Conservation (phyloP, 805 yeast genomes). For the Candida silvatica region DNA sequence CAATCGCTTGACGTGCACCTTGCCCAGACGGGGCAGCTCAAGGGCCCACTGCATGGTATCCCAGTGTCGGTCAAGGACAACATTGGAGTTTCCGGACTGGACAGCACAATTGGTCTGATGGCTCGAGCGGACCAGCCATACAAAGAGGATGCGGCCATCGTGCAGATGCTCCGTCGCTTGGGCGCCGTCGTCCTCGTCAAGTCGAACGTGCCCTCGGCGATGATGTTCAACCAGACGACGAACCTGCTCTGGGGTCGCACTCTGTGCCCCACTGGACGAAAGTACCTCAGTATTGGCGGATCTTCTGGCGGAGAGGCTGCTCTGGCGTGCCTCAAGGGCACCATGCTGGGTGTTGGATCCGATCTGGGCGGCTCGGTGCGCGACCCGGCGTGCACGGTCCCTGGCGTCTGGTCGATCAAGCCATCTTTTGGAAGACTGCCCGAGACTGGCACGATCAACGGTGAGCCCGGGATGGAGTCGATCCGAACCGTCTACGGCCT, state of each 20-base stretch:
- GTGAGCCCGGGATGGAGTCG: constrained; percentile 38
- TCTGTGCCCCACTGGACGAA: constrained; percentile 36
- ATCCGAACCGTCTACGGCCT: constrained; percentile 39
- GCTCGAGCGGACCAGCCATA: constrained; percentile 31
- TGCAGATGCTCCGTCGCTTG: constrained; percentile 35
- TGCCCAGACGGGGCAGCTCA: constrained; percentile 33
- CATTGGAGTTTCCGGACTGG: constrained; percentile 37
- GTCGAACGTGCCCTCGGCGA: constrained; percentile 47
- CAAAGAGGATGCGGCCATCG: constrained; percentile 29
- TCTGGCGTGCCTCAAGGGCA: constrained; percentile 35
- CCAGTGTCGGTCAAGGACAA: constrained; percentile 60
- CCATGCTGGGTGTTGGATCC: constrained; percentile 31
- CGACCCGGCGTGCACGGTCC: constrained; percentile 44
- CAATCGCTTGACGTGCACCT: constrained; percentile 43
- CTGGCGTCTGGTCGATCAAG: constrained; percentile 41
- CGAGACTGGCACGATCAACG: constrained; percentile 23
- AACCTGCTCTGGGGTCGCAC: constrained; percentile 47
- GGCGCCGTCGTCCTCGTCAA: constrained; percentile 50
- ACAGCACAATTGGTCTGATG: constrained; percentile 44
- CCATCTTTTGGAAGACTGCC: constrained; percentile 45
- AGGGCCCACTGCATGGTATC: constrained; percentile 56
- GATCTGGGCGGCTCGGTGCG: constrained; percentile 44
- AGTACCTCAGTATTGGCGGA: constrained; percentile 41
- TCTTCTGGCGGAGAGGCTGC: constrained; percentile 51
- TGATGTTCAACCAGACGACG: constrained; percentile 48